A percentile compares a stretch with the other conserved stretches of the same genome.
phyloP scores from a whole-genome alignment of 345 rosid species.

The Theobroma cacao region DNA sequence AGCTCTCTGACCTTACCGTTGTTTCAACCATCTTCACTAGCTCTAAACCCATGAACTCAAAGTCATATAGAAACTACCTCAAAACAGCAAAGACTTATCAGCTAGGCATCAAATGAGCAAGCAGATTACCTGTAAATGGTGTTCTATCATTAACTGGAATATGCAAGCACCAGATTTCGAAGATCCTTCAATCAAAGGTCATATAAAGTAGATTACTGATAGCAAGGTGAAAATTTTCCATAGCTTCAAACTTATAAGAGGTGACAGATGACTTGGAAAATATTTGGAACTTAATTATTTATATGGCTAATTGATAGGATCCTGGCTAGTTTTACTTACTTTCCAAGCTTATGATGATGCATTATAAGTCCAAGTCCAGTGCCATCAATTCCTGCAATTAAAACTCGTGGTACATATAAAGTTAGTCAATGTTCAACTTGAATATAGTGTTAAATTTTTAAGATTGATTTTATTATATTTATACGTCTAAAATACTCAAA shows the following conservation, averaged over 20 bases:
- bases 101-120: not conserved
- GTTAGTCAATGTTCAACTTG: no score
- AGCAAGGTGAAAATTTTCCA: not conserved
- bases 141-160: conserved; percentile 64
- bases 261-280: no score
- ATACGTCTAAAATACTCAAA: no score
- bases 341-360: conserved; percentile 59
- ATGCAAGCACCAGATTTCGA: conserved; percentile 70
- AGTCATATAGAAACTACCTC: not conserved
- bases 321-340: conserved; percentile 39
- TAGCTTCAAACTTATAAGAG: not conserved
- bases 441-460: no score
- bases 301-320: no score
- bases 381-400: conserved; percentile 89
- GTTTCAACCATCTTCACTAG: conserved; percentile 50
- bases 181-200: conserved; percentile 40
- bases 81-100: not conserved
- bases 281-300: not conserved
- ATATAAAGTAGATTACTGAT: not conserved
- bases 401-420: no score
- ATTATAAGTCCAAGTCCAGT: conserved; percentile 65
- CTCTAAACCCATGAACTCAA: conserved; percentile 27
- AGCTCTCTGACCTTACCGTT: conserved; percentile 41
- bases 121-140: conserved; percentile 35
- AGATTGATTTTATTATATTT: no score